Evolutionary conservation across 768 basidiomycete species (phyloP).

Genomic region (Calocera viscosa): DNA sequence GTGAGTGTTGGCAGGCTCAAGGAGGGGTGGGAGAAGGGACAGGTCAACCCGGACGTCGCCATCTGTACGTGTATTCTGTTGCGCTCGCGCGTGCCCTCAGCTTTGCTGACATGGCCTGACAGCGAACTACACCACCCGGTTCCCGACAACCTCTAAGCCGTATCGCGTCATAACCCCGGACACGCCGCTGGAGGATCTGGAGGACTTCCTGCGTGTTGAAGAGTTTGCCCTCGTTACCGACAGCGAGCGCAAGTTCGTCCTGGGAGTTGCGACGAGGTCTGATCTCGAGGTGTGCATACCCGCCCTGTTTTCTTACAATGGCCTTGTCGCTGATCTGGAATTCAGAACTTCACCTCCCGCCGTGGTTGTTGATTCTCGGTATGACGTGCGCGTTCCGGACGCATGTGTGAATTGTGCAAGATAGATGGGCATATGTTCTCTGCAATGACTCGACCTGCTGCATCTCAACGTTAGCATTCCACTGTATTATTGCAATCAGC

Average conservation of each 20-base stretch:
- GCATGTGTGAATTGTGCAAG: not conserved
- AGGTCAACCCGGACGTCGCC: constrained; percentile 38
- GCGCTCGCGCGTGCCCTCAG: not conserved
- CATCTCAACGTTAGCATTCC: constrained; percentile 4
- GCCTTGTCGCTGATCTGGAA: not conserved
- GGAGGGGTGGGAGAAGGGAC: constrained; percentile 60
- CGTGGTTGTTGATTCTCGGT: constrained; percentile 28
- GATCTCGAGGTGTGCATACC: constrained; percentile 42
- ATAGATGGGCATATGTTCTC: not conserved
- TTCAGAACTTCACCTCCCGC: constrained; percentile 38
- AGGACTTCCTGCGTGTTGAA: constrained; percentile 57
- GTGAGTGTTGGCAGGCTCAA: constrained; percentile 67
- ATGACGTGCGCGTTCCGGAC: not conserved
- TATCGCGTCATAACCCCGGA: constrained; percentile 73
- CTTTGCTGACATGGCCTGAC: constrained; percentile 44
- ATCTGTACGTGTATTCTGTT: too few species aligned
- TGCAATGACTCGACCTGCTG: not conserved
- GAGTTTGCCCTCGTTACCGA: constrained; percentile 81
- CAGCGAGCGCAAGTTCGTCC: constrained; percentile 62
- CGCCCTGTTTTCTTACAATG: not conserved
- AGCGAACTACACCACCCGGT: constrained; percentile 55
- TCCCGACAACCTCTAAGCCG: constrained; percentile 48
- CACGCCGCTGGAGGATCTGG: constrained; percentile 68
- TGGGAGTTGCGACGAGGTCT: constrained; percentile 63
- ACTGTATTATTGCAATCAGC: not conserved